Evolutionary conservation across 495 filamentous ascomycete species (phyloP), one percentile per base, ranked within the genome.

Genomic region (Neurospora sp.): DNA sequence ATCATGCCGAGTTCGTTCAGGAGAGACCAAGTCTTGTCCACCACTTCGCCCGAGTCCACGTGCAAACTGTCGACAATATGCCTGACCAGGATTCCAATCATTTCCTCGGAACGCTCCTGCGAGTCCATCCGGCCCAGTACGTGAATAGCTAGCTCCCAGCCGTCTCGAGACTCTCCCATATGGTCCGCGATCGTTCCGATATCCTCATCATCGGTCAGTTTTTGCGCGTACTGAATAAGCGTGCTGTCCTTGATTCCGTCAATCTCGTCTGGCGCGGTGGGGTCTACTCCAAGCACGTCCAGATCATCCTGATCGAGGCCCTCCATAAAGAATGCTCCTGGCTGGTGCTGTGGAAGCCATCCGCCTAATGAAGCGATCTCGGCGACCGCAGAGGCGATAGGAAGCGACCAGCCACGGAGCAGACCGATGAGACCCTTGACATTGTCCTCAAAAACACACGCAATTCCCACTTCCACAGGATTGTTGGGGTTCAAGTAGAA

Each of bases 141-240:
- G 61, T 92, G 88, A 71, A 97, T 87, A 1, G 93, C 90, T 72
- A 97, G 81, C 80, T 98, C 91, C 94, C 94, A 98, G 12, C 94
- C 94, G 71, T 92, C 90, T 16, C 87, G 83, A 59, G 76, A 71
- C 10, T 81, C 78, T 70, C 82, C 81, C 70, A 75, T 73, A 77
- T 78, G 41, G 41, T 79, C 80, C 68, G 75, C 74, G 14, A 75
- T 69, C 10, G 78, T 69, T 1, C 76, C 75, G 27, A 87, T 70
- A 6, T 82, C 74, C 20, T 83, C 83, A 69, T 83, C 81, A 45
- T 85, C 79, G 37, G 81, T 81, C 71, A 89, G 75, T n/a, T 85
- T 82, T 69, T 86, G 86, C 1, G 93, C 91, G 82, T 97, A 97
- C 45, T 86, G 83, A n/a, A 87, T 85, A 9, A 97, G 83, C 18